Base-by-base conservation (phyloP, 2,329 filamentous ascomycete genomes). In the Penicillium glabrum region DNA sequence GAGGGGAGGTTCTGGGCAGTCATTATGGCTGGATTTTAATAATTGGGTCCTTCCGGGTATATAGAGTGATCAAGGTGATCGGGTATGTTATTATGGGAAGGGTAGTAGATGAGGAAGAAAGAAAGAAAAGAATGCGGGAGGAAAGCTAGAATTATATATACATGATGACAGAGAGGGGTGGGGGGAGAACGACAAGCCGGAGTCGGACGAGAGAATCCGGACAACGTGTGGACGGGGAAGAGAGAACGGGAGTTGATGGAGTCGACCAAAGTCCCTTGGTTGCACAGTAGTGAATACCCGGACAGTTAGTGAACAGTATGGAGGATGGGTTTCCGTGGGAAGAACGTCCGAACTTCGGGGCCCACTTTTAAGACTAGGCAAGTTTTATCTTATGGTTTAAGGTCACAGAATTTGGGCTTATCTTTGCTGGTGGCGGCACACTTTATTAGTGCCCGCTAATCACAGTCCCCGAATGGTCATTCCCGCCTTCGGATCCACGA, bases 1-100 rank as follows among this genome's bases (percentile, higher is more conserved):
- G 82, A 80, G 51, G 90, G 86, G 72, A 95, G 84, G 82, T 95
- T 89, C 67, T 58, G 57, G 57, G 92, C 90, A 90, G 96, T 95
- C 66, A 65, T 82, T 66, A 54, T 55, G 52, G 46, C 51, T 53
- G 35, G 10, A 48, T 37, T 48, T 44, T 61, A 53, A 53, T 39
- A 39, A 39, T 51, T 61, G 24, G 11, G n/a, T 52, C 31, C 39
- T 43, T 51, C 35, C 48, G 48, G 35, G 33, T 19, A 41, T 23
- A 41, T 21, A 11, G 47, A 24, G 37, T 35, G 44, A 46, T 49
- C 60, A 51, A 51, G 41, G 55, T 57, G 37, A 27, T 35, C 51
- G 47, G 54, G 47, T 57, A 54, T 51, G 54, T 53, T 35, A 54
- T 46, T 46, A 39, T 39, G 51, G 46, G 51, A 48, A 49, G 52